Evolutionary conservation across 164 flowering plant genomes (phyloP).

Genomic region (Echeveria elegans): DNA sequence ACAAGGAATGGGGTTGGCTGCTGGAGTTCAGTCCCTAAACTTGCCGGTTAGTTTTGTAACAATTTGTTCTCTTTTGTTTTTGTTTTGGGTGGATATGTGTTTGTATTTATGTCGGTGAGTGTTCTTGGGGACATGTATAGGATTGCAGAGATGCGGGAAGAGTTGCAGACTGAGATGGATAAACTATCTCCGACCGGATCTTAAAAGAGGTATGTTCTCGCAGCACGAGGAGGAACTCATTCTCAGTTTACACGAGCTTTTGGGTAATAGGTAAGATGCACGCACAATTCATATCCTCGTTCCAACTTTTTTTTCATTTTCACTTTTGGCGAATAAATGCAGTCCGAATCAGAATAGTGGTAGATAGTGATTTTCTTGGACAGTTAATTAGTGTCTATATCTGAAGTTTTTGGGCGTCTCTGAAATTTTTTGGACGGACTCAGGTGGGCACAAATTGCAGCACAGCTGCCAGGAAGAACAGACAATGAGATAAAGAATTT

Average conservation of each 20-base stretch:
- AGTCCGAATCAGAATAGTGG: no score
- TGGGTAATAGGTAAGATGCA: conserved; percentile 94
- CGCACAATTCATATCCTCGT: no score
- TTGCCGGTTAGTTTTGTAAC: conserved; percentile 45
- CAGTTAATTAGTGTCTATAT: no score
- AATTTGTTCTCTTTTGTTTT: no score
- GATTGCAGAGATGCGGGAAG: conserved; percentile 81
- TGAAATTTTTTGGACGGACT: conserved; percentile 7
- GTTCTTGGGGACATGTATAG: conserved; percentile 20
- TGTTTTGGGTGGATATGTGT: background rate
- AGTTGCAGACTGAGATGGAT: conserved; percentile 91
- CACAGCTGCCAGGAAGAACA: conserved; percentile 85
- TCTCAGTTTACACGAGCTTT: conserved; percentile 60
- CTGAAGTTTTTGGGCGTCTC: no score
- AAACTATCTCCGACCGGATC: conserved; percentile 81
- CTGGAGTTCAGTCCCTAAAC: conserved; percentile 91
- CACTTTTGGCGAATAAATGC: no score
- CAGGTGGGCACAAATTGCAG: conserved; percentile 96
- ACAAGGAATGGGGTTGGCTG: conserved; percentile 71
- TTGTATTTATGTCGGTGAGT: background rate
- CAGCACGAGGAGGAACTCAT: conserved; percentile 78
- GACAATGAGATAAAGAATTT: conserved; percentile 88
- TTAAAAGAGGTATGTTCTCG: conserved; percentile 81
- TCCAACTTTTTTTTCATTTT: background rate
- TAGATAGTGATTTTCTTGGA: no score